A percentile compares a stretch with the other conserved stretches of the same genome.
phyloP scores from a whole-genome alignment of 352 stramenopile species.

The Pythium sukuiense region DNA sequence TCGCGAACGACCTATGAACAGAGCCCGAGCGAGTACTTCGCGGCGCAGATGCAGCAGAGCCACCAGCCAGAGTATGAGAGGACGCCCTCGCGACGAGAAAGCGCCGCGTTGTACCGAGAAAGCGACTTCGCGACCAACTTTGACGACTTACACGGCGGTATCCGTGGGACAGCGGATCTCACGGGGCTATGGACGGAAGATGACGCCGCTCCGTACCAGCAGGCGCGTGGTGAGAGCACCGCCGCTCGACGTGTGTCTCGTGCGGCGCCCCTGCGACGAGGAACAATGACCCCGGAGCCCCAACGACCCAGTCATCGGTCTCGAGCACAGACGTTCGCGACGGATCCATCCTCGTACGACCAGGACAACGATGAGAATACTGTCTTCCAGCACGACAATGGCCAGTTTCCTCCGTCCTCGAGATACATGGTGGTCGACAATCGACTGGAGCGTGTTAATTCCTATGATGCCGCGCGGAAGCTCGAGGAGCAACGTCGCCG shows the following conservation, averaged over 20 bases:
- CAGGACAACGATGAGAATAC: conserved; percentile 1
- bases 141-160: conserved; percentile 19
- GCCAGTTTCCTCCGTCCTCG: conserved; percentile 24
- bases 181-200: conserved; percentile 23
- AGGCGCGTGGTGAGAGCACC: conserved; percentile 6
- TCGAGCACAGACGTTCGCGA: conserved; percentile 10
- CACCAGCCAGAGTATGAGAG: conserved; percentile 3
- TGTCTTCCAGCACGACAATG: background rate
- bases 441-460: conserved; percentile 25
- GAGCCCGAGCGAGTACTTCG: conserved; percentile 29
- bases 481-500: conserved; percentile 23
- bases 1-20: conserved; percentile 8
- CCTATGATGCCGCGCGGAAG: conserved; percentile 20
- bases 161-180: conserved; percentile 25
- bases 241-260: conserved; percentile 1
- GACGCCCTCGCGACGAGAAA: conserved; percentile 7
- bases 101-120: conserved; percentile 12
- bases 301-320: conserved; percentile 1
- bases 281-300: background rate
- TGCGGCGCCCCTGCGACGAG: conserved; percentile 1
- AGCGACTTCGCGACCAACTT: conserved; percentile 25
- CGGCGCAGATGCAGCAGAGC: conserved; percentile 7
- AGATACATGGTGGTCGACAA: conserved; percentile 25
- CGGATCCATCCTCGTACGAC: conserved; percentile 4
- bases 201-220: conserved; percentile 7